These are phyloP conservation scores for Penicillium parvum DNA, from an alignment of 495 filamentous ascomycete species.

Conservation along the genomic window DNA sequence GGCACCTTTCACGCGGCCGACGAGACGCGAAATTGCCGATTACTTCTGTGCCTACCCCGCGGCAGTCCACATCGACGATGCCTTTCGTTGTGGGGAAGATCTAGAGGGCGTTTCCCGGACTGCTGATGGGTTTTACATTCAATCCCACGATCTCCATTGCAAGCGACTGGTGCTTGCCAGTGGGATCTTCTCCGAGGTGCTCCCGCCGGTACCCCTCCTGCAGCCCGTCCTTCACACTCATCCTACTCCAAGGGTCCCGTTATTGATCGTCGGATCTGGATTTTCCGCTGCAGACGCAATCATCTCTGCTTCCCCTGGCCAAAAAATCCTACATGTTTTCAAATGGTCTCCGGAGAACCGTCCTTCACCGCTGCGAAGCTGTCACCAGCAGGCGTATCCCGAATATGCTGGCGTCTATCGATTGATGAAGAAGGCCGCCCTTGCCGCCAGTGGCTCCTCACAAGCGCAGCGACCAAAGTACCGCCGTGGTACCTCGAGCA, in stretches of 20 bases:
- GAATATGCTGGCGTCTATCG: conserved; percentile 63
- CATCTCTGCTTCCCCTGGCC: conserved; percentile 46
- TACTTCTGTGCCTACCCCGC: conserved; percentile 56
- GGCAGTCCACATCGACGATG: conserved; percentile 49
- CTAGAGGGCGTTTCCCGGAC: conserved; percentile 43
- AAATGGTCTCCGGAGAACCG: conserved; percentile 56
- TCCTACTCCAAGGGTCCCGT: conserved; percentile 24
- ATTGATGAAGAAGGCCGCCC: conserved; percentile 55
- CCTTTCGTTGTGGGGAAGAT: conserved; percentile 43
- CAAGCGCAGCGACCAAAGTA: conserved; percentile 22
- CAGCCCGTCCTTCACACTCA: conserved; percentile 32
- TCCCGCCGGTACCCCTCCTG: conserved; percentile 49
- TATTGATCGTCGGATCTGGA: conserved; percentile 60
- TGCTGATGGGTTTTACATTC: conserved; percentile 48
- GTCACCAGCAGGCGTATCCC: conserved; percentile 62
- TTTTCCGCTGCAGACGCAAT: conserved; percentile 64
- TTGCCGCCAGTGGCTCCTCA: conserved; percentile 16
- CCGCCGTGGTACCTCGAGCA: conserved; percentile 37
- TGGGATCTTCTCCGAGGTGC: conserved; percentile 56
- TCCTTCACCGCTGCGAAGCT: conserved; percentile 56
- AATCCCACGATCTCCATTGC: conserved; percentile 51
- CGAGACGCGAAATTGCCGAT: conserved; percentile 52
- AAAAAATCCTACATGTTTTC: conserved; percentile 59
- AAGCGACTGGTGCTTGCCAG: conserved; percentile 60
- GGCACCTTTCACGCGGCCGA: conserved; percentile 54